phyloP scores from a whole-genome alignment of 768 basidiomycete species.

The Naganishia kalamii region DNA sequence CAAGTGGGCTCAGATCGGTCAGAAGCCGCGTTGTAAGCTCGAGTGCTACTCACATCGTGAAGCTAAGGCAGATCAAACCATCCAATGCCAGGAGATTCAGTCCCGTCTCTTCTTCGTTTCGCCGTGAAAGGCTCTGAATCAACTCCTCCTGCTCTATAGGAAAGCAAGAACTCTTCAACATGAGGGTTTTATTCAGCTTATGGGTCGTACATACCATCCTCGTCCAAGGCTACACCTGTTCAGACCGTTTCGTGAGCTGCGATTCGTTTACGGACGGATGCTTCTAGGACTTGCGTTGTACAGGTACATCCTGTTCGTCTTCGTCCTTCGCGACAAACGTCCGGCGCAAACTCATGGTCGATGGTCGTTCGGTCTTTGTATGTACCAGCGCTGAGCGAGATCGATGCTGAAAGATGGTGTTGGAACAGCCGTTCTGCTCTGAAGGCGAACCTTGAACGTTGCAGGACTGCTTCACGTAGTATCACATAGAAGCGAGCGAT shows the following conservation, averaged over 20 bases:
- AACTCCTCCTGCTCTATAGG: conserved; percentile 17
- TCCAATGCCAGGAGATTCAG: background rate
- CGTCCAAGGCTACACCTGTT: conserved; percentile 8
- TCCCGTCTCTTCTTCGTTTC: conserved; percentile 12
- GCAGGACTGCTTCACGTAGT: too few species aligned
- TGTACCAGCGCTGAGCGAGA: background rate
- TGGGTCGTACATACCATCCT: conserved; percentile 6
- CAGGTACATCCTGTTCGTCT: background rate
- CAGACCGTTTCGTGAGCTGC: too few species aligned
- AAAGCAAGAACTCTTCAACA: background rate
- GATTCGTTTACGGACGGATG: background rate
- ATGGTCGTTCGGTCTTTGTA: background rate
- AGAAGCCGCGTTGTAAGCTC: background rate
- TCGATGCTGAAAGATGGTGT: background rate
- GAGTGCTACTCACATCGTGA: background rate
- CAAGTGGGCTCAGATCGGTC: background rate
- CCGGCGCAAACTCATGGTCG: conserved; percentile 2
- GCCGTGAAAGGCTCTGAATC: conserved; percentile 3
- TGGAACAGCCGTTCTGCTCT: too few species aligned
- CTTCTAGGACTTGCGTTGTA: background rate
- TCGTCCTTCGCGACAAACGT: background rate
- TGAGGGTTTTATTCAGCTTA: background rate
- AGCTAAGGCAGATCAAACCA: background rate
- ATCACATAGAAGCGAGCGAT: background rate
- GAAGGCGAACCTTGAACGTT: too few species aligned